phyloP scores from a whole-genome alignment of 768 basidiomycete species.

The Lactifluus piperatus region DNA sequence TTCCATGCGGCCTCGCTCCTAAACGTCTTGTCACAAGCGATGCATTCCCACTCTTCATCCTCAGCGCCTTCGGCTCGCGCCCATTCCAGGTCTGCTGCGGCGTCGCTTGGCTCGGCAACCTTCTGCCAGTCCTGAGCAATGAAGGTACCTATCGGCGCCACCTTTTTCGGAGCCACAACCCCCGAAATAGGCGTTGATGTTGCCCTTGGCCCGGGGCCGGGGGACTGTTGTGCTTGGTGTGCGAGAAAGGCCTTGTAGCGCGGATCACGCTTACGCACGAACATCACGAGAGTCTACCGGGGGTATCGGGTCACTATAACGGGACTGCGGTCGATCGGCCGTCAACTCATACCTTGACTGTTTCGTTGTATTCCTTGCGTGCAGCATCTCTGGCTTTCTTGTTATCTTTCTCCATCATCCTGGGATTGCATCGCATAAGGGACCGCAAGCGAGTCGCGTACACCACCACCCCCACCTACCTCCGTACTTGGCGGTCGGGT shows the following conservation, averaged over 20 bases:
- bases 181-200: conserved; percentile 16
- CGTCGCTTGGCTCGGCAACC: conserved; percentile 32
- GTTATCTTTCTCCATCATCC: conserved; percentile 94
- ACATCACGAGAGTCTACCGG: conserved; percentile 58
- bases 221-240: conserved; percentile 36
- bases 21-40: conserved; percentile 88
- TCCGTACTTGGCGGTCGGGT: conserved; percentile 75
- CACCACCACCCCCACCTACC: conserved; percentile 35
- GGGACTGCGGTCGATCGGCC: not conserved
- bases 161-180: conserved; percentile 27
- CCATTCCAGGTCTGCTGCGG: conserved; percentile 66
- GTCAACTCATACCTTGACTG: conserved; percentile 53
- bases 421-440: conserved; percentile 25
- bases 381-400: conserved; percentile 85
- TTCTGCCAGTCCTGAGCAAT: conserved; percentile 91
- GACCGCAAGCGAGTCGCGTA: not conserved
- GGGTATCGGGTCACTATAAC: not conserved
- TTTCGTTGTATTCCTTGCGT: conserved; percentile 87
- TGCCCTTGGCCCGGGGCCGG: too few species aligned
- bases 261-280: conserved; percentile 82
- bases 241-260: conserved; percentile 64
- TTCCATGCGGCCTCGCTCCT: conserved; percentile 90
- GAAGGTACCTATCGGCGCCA: conserved; percentile 36
- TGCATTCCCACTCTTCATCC: conserved; percentile 85
- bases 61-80: conserved; percentile 61